These are phyloP conservation scores for Straminergon stramineum DNA, from an alignment of 225 moss, liverwort and hornwort genomes.

Conservation along the genomic window DNA sequence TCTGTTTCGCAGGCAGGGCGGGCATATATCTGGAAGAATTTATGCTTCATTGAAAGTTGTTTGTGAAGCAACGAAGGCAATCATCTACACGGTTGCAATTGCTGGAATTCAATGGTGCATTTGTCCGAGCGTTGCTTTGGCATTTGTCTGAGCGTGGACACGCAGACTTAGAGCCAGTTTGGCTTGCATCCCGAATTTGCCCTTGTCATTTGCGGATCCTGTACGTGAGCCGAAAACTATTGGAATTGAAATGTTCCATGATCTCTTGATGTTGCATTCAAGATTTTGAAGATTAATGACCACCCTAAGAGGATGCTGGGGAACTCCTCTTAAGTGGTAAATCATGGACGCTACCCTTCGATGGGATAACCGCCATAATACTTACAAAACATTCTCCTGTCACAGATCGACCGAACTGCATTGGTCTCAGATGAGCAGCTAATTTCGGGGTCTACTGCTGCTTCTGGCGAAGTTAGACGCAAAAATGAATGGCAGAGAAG, in stretches of 20 bases:
- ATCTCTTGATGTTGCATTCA: neutral
- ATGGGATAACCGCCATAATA: neutral
- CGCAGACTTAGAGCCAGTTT: neutral
- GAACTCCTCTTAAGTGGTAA: neutral
- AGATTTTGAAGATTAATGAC: neutral
- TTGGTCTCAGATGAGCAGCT: neutral
- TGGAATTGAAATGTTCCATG: neutral
- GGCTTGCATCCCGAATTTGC: neutral
- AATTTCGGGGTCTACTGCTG: neutral
- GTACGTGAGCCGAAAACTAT: neutral
- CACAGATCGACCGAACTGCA: neutral
- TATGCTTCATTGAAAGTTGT: neutral
- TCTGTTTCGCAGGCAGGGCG: neutral
- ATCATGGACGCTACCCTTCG: neutral
- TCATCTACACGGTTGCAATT: neutral
- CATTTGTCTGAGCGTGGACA: neutral
- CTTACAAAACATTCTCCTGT: neutral
- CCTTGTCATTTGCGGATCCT: neutral
- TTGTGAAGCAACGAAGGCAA: neutral
- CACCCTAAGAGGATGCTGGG: neutral
- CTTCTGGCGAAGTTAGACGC: neutral
- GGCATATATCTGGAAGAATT: neutral
- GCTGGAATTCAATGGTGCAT: neutral
- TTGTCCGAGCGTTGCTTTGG: neutral
- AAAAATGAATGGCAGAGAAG: conserved; percentile 7